Conservation (phyloP, 2,329 filamentous ascomycete species). For the Fusarium beomiforme region DNA sequence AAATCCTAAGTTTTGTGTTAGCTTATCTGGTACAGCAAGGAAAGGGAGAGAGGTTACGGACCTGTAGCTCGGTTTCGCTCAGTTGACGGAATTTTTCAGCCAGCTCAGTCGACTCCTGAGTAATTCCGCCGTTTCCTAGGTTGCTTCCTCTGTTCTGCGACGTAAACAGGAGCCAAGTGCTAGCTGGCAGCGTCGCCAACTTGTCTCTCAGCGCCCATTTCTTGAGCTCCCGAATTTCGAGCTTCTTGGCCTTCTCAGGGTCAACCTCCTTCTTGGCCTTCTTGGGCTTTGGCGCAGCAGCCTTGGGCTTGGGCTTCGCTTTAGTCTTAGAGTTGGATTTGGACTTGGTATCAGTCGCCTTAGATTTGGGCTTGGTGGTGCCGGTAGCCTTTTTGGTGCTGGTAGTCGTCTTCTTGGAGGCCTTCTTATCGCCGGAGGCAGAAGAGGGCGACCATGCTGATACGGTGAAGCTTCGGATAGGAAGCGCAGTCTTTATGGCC, state of each 20-base stretch:
- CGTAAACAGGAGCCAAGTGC: slow-evolving; percentile 53
- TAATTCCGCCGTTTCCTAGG: slow-evolving; percentile 17
- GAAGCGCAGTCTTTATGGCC: slow-evolving; percentile 25
- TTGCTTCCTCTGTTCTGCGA: slow-evolving; percentile 42
- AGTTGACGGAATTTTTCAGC: slow-evolving; percentile 54
- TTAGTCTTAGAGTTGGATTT: slow-evolving; percentile 45
- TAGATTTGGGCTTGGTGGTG: slow-evolving; percentile 26
- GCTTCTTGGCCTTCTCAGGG: slow-evolving; percentile 48
- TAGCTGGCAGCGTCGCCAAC: slow-evolving; percentile 47
- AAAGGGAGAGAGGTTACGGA: slow-evolving; percentile 44
- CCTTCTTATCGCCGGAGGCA: slow-evolving; percentile 31
- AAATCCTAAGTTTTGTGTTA: slow-evolving; percentile 43
- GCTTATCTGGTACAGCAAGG: background rate
- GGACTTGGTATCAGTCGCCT: slow-evolving; percentile 38
- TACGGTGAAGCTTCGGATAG: slow-evolving; percentile 46
- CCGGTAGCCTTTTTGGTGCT: slow-evolving; percentile 32
- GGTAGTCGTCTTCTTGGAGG: slow-evolving; percentile 29
- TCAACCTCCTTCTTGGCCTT: slow-evolving; percentile 49
- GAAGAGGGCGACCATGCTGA: slow-evolving; percentile 45
- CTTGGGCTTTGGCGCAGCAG: slow-evolving; percentile 43
- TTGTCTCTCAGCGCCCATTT: slow-evolving; percentile 54
- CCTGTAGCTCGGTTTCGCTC: slow-evolving; percentile 52
- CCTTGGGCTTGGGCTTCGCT: slow-evolving; percentile 41
- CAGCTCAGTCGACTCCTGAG: slow-evolving; percentile 41
- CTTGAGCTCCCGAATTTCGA: slow-evolving; percentile 51